Percentiles rank a stretch among this genome's conserved stretches.
Conservation (phyloP, 148 eudicot genomes). For the Persicaria maculosa region DNA sequence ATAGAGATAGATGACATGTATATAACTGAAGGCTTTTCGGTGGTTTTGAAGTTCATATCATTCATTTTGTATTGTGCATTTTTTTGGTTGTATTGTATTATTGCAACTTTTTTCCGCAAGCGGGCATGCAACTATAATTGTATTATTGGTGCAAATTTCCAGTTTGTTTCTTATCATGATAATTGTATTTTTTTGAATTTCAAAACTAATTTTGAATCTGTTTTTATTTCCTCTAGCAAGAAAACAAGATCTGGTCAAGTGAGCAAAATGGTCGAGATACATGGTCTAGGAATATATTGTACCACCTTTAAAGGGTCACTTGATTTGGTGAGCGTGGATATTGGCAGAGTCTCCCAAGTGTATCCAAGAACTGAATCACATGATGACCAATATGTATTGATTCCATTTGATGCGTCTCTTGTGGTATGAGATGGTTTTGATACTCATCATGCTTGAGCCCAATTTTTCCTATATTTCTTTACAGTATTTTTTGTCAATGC, state of each 20-base stretch:
- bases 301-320: constrained; percentile 31
- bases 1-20: too few relatives aligned
- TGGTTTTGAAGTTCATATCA: background rate
- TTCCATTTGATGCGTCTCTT: constrained; percentile 67
- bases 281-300: constrained; percentile 68
- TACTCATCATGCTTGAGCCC: background rate
- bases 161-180: background rate
- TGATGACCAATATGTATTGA: constrained; percentile 38
- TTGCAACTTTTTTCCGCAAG: background rate
- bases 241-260: constrained; percentile 69
- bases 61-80: background rate
- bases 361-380: constrained; percentile 27
- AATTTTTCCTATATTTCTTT: background rate
- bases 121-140: background rate
- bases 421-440: constrained; percentile 41
- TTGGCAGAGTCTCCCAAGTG: constrained; percentile 22
- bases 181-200: background rate
- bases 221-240: constrained; percentile 35
- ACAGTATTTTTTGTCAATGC: background rate
- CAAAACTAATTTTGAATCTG: background rate
- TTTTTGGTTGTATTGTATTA: background rate
- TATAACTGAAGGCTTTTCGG: background rate
- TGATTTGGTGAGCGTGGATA: constrained; percentile 26
- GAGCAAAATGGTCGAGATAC: constrained; percentile 71
- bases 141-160: background rate